Conservation (phyloP, 1,284 basidiomycete species). For the Ganoderma leucocontextum region DNA sequence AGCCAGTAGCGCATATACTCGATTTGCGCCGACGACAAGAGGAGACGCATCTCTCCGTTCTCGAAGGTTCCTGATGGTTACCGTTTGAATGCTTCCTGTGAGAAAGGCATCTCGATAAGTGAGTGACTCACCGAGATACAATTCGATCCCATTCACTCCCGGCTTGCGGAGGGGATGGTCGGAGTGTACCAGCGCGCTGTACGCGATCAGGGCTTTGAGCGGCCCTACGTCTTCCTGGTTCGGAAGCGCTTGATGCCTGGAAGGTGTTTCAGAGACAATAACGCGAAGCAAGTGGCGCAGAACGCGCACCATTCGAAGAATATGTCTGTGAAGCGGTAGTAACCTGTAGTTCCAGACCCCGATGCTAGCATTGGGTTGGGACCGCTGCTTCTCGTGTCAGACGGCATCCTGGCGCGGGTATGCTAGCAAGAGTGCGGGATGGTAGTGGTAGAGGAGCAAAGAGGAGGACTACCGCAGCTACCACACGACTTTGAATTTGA, state of each 20-base stretch:
- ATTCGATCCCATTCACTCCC: conserved; percentile 67
- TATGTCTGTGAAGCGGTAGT: conserved; percentile 83
- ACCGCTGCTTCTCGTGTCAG: neutral
- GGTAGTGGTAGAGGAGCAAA: conserved; percentile 3
- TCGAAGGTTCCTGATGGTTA: conserved; percentile 58
- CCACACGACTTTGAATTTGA: conserved; percentile 4
- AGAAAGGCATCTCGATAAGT: too few species aligned
- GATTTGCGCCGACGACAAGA: conserved; percentile 84
- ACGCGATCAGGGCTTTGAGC: conserved; percentile 73
- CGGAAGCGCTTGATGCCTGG: conserved; percentile 54
- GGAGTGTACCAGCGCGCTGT: conserved; percentile 69
- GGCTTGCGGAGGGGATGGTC: conserved; percentile 77
- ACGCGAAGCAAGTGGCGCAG: conserved; percentile 5
- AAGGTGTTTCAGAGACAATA: conserved; percentile 9
- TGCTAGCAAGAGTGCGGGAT: neutral
- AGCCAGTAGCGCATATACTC: conserved; percentile 89
- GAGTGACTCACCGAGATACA: conserved; percentile 69
- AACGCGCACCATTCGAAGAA: conserved; percentile 70
- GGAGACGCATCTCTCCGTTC: conserved; percentile 72
- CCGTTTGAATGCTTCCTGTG: conserved; percentile 12
- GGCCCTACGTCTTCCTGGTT: conserved; percentile 63
- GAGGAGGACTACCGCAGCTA: conserved; percentile 28
- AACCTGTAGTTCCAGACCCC: conserved; percentile 50
- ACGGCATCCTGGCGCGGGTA: conserved; percentile 11
- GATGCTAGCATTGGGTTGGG: conserved; percentile 1